Conservation (phyloP, 805 yeast species). For the Cyberlindnera suaveolens region DNA sequence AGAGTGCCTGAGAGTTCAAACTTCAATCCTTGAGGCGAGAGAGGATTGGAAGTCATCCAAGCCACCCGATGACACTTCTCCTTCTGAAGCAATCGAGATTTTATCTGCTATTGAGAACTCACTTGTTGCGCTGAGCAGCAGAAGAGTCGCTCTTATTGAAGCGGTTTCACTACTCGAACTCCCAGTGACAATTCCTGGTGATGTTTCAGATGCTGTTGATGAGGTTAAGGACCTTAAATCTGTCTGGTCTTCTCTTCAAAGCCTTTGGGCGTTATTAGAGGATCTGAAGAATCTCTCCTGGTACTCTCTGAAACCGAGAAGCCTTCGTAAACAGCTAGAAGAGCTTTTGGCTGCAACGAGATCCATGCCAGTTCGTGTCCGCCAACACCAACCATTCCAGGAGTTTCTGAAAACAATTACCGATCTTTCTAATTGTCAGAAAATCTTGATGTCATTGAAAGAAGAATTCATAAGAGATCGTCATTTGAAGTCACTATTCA, state of each 20-base stretch:
- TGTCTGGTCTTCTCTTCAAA: slow-evolving; percentile 60
- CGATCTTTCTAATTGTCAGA: slow-evolving; percentile 19
- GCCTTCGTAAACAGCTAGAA: slow-evolving; percentile 44
- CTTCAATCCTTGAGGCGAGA: slow-evolving; percentile 25
- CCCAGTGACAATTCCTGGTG: slow-evolving; percentile 24
- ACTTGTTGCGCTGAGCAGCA: slow-evolving; percentile 16
- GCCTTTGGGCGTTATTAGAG: slow-evolving; percentile 41
- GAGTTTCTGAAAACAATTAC: slow-evolving; percentile 44
- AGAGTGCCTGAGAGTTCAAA: slow-evolving; percentile 33
- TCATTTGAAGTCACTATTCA: slow-evolving; percentile 57
- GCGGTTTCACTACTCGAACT: slow-evolving; percentile 32
- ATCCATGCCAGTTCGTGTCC: slow-evolving; percentile 47
- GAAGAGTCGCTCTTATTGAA: slow-evolving; percentile 11
- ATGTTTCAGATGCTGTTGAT: slow-evolving; percentile 28
- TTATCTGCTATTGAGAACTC: slow-evolving; percentile 25
- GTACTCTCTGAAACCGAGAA: slow-evolving; percentile 39
- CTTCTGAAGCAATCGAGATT: slow-evolving; percentile 39
- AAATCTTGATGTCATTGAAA: slow-evolving; percentile 37
- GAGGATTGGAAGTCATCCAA: slow-evolving; percentile 42
- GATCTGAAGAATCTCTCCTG: slow-evolving; percentile 40
- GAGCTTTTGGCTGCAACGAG: slow-evolving; percentile 40
- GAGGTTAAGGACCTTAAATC: slow-evolving; percentile 52
- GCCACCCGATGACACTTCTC: slow-evolving; percentile 37
- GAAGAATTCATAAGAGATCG: slow-evolving; percentile 52
- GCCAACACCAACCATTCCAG: slow-evolving; percentile 67